Evolutionary conservation across 2,329 filamentous ascomycete genomes (phyloP), one percentile per base, ranked within the genome.

Genomic region (Beauveria asiatica): DNA sequence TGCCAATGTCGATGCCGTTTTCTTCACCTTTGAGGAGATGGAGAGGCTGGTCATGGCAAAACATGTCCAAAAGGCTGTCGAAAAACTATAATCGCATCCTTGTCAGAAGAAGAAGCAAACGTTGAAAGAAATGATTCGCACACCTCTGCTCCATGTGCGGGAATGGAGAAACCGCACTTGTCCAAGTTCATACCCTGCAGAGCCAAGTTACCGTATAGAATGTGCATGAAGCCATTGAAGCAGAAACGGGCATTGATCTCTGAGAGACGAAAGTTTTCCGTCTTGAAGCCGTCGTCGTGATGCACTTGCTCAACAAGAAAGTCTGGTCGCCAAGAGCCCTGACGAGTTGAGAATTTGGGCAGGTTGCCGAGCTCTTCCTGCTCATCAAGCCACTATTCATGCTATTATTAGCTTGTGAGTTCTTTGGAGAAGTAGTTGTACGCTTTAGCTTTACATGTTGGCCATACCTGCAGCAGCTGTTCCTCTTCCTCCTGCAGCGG

Each of bases 201-300:
- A 6, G 65, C 68, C 25, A 67, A 37, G 8, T 73, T 70, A 0
- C 71, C 72, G 33, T 71, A 69, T 0, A 65, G 62, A 21, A 64
- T 61, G 39, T 72, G 65, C 63, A 74, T 60, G 27, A 70, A 73
- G 0, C 72, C 73, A 48, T 76, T 77, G 59, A 76, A 76, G 10
- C 68, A 66, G 53, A 76, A 77, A 0, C 75, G 69, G 1, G 72
- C 74, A 51, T 77, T 77, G 41, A 77, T 76, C 27, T 77, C 75
- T 2, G 73, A 74, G 6, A 77, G 70, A 6, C 68, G 61, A 30
- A 49, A 49, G 16, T 49, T 49, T 30, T 49, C 46, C 23, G 41
- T 19, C 41, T 7, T 9, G 5, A 3, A 7, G 46, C 13, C 16
- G 46, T 25, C 16, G 3, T 49, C 46, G 3, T 9, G 6, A 16